Evolutionary conservation across 306 rosid genomes (phyloP).

Genomic region (Clitoria ternatea): DNA sequence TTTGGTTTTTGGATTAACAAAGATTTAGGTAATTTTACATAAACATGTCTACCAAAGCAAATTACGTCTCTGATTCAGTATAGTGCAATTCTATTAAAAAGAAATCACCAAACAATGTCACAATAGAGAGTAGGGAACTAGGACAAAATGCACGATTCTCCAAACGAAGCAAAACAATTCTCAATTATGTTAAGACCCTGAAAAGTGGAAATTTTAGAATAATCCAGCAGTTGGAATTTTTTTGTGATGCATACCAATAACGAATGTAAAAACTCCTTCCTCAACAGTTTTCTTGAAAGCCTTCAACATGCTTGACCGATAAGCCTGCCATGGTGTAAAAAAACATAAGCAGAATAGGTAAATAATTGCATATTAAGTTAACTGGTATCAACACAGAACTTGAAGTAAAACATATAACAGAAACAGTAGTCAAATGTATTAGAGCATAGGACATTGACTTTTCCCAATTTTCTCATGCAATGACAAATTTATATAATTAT

Average conservation of each 20-base stretch:
- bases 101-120: conserved; percentile 25
- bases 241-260: conserved; percentile 74
- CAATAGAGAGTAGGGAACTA: conserved; percentile 30
- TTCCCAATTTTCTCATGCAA: not conserved
- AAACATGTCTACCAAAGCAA: conserved; percentile 16
- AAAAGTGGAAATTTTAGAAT: conserved; percentile 20
- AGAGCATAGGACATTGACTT: not conserved
- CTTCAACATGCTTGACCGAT: conserved; percentile 93
- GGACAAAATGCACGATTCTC: conserved; percentile 37
- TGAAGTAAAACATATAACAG: not conserved
- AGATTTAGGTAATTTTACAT: conserved; percentile 24
- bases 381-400: conserved; percentile 8
- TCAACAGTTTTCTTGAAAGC: conserved; percentile 94
- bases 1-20: conserved; percentile 21
- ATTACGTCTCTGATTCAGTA: conserved; percentile 18
- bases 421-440: not conserved
- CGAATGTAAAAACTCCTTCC: conserved; percentile 81
- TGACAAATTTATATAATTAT: not conserved
- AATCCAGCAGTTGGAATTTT: conserved; percentile 10
- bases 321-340: conserved; percentile 52
- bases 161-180: conserved; percentile 32
- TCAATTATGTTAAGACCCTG: conserved; percentile 18
- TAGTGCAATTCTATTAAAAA: conserved; percentile 16
- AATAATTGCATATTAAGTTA: not conserved
- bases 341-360: not conserved